Base-by-base conservation (phyloP, 805 yeast genomes). In the Kodamaea sagamina region DNA sequence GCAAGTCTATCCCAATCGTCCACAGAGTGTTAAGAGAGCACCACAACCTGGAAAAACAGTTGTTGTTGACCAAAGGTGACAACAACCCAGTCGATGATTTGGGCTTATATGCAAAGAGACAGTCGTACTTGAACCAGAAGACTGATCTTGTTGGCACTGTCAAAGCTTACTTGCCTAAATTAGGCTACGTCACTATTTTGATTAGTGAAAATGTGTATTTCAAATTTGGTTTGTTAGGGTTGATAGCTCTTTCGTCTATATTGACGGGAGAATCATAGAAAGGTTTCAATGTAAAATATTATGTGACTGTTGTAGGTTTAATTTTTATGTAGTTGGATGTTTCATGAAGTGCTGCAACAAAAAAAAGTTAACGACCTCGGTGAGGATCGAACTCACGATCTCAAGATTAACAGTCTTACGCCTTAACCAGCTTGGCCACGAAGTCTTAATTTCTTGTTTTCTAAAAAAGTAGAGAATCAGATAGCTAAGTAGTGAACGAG, bases 11-110 rank as follows among this genome's bases (percentile, higher is more conserved):
- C 32, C 99, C 99, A n/a, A 93, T 93, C 59, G 99, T 93, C 25
- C 99, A 93, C 61, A 78, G 99, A 54, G 96, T 93, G 0, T 63
- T 93, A 58, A 78, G 97, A 56, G 92, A 88, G 53, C 98, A 93
- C 59, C 82, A 77, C 46, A 68, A 67, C 42, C 40, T 45, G 3
- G 67, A 67, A 37, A 74, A 81, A 58, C 97, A 90, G 64, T 70
- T 83, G 39, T 63, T 93, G 39, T 74, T 93, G 47, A 93, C 99
- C 1, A 93, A 93, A 63, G 99, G 99, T 63, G 99, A 93, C 63
- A 93, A 93, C 62, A 93, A 93, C 61, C 87, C 90, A 3, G 82
- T 86, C 41, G 95, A 93, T 64, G 99, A 93, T 64, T 74, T 93
- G 51, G 84, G 88, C 11, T 73, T 93, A 36, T 93, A 93, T 60